Evolutionary conservation across 257 asterid species (phyloP).

Genomic region (Capsicum baccatum): DNA sequence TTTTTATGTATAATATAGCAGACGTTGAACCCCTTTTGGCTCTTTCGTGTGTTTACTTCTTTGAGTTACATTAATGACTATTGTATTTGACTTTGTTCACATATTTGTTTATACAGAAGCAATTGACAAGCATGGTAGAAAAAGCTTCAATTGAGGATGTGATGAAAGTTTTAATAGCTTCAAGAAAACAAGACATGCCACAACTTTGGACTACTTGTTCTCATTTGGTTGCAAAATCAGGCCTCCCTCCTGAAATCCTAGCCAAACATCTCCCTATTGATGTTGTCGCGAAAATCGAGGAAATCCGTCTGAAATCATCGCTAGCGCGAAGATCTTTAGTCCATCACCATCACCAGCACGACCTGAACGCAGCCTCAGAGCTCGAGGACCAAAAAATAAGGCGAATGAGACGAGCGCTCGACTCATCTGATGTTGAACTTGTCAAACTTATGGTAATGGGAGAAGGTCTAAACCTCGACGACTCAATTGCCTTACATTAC

Average conservation of each 20-base stretch:
- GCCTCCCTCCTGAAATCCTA: constrained; percentile 79
- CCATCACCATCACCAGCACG: constrained; percentile 50
- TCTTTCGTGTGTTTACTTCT: no score
- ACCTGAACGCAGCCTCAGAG: constrained; percentile 46
- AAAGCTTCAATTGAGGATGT: constrained; percentile 94
- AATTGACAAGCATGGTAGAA: constrained; percentile 76
- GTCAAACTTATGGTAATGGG: constrained; percentile 99
- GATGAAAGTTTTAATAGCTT: constrained; percentile 84
- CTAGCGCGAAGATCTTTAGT: constrained; percentile 59
- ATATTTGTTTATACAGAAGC: constrained; percentile 57
- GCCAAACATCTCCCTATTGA: constrained; percentile 89
- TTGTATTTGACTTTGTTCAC: neutral
- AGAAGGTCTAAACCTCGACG: constrained; percentile 89
- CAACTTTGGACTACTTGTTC: constrained; percentile 90
- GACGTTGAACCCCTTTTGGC: no score
- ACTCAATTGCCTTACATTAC: constrained; percentile 78
- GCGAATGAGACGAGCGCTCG: constrained; percentile 91
- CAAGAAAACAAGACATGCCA: constrained; percentile 90
- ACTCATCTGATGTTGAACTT: constrained; percentile 87
- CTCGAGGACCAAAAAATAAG: constrained; percentile 87
- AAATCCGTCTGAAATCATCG: constrained; percentile 77
- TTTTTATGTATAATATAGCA: no score
- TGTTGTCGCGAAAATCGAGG: constrained; percentile 79
- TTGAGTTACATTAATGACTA: neutral
- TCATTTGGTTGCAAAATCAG: constrained; percentile 87